Conservation (phyloP, 768 basidiomycete species). For the Boletus huronensis region DNA sequence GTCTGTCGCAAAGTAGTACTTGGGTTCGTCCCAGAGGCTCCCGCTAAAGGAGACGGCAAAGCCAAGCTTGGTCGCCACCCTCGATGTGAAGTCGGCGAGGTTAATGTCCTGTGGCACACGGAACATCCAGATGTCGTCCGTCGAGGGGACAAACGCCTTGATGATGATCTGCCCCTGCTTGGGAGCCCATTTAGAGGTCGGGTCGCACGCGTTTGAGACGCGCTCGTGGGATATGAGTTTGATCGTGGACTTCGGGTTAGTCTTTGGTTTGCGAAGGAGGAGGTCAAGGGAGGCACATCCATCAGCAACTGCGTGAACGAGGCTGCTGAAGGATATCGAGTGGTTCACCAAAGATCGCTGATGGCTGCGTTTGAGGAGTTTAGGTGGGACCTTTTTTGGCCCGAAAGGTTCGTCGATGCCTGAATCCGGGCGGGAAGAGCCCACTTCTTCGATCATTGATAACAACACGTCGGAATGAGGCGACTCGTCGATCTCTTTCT, state of each 20-base stretch:
- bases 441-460: slow-evolving; percentile 11
- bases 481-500: slow-evolving; percentile 6
- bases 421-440: neutral
- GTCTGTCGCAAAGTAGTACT: slow-evolving; percentile 30
- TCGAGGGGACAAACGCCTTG: slow-evolving; percentile 39
- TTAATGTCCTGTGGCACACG: slow-evolving; percentile 31
- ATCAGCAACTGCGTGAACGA: slow-evolving; percentile 13
- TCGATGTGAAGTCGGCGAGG: slow-evolving; percentile 31
- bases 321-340: slow-evolving; percentile 16
- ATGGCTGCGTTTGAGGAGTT: slow-evolving; percentile 3
- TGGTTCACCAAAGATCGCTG: slow-evolving; percentile 10
- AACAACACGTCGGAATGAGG: slow-evolving; percentile 12
- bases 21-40: slow-evolving; percentile 29
- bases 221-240: neutral
- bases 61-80: slow-evolving; percentile 35
- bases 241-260: neutral
- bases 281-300: slow-evolving; percentile 16
- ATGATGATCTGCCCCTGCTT: slow-evolving; percentile 34
- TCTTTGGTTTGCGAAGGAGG: slow-evolving; percentile 15
- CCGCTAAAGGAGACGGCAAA: slow-evolving; percentile 34
- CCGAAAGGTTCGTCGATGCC: neutral
- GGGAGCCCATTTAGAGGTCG: slow-evolving; percentile 30
- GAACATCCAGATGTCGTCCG: slow-evolving; percentile 40
- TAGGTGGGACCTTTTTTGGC: neutral
- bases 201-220: neutral